Conservation (phyloP, 2,329 filamentous ascomycete species). For the Alternaria incomplexa region DNA sequence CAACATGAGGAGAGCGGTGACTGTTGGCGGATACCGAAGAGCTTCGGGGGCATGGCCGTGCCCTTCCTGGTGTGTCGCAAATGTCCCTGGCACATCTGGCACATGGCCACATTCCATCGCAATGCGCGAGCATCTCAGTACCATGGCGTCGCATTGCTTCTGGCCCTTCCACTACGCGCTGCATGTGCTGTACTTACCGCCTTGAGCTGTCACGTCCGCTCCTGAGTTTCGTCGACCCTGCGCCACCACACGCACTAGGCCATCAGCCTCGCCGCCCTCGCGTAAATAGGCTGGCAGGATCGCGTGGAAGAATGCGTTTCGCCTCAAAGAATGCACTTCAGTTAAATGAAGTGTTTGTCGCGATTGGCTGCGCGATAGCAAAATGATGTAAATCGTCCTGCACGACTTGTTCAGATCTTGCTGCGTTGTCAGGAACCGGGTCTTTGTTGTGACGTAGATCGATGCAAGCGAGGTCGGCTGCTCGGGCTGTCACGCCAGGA, state of each 20-base stretch:
- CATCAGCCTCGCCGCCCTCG: constrained; percentile 11
- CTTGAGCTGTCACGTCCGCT: neutral
- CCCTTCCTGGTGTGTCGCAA: neutral
- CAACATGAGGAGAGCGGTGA: neutral
- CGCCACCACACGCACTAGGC: constrained; percentile 5
- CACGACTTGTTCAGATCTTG: constrained; percentile 2
- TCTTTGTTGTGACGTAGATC: constrained; percentile 13
- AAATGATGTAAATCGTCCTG: constrained; percentile 30
- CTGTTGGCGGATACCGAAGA: neutral
- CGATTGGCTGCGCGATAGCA: constrained; percentile 15
- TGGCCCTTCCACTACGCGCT: neutral
- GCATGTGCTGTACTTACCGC: neutral
- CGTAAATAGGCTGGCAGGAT: constrained; percentile 12
- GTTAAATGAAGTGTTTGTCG: constrained; percentile 10
- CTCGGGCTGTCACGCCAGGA: constrained; percentile 14
- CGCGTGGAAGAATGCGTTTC: constrained; percentile 19
- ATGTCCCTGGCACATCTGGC: neutral
- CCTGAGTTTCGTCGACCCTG: neutral
- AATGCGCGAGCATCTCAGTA: neutral
- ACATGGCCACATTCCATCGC: neutral
- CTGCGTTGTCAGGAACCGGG: constrained; percentile 14
- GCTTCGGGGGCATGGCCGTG: neutral
- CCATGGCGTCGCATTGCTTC: neutral
- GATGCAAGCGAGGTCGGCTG: constrained; percentile 3
- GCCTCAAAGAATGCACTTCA: constrained; percentile 6